Evolutionary conservation across 208 protist species (phyloP).

Genomic region (Crithidia brevicula): DNA sequence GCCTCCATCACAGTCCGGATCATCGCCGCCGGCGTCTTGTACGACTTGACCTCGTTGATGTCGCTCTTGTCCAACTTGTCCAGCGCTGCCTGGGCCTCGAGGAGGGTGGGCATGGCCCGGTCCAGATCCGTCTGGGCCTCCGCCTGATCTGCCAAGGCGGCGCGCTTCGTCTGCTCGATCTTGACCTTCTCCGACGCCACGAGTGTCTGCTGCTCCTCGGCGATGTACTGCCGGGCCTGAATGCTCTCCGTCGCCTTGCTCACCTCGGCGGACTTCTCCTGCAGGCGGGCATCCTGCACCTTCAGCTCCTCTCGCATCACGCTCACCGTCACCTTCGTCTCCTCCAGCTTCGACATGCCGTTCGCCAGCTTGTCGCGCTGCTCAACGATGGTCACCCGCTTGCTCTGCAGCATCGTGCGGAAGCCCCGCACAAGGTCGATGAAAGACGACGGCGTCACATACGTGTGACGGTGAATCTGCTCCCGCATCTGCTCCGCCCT

Average conservation of each 20-base stretch:
- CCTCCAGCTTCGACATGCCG: constrained; percentile 93
- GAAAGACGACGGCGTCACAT: constrained; percentile 99
- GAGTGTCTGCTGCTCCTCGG: constrained; percentile 96
- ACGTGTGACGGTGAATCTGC: constrained; percentile 96
- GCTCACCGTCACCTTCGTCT: constrained; percentile 91
- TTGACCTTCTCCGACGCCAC: constrained; percentile 95
- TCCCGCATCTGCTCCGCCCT: constrained; percentile 91
- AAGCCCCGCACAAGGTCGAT: constrained; percentile 97
- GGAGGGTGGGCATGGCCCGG: constrained; percentile 96
- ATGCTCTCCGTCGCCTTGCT: constrained; percentile 93
- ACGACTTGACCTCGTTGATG: constrained; percentile 98
- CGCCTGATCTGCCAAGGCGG: constrained; percentile 86
- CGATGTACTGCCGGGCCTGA: constrained; percentile 94
- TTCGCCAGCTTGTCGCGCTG: constrained; percentile 98
- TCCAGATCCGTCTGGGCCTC: constrained; percentile 97
- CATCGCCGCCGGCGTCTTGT: constrained; percentile 95
- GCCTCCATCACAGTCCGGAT: constrained; percentile 97
- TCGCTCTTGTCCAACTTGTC: constrained; percentile 97
- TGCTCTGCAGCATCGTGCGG: constrained; percentile 92
- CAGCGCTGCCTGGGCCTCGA: constrained; percentile 95
- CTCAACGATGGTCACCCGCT: constrained; percentile 92
- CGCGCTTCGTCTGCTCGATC: constrained; percentile 94
- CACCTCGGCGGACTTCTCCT: constrained; percentile 89
- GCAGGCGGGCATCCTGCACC: constrained; percentile 86
- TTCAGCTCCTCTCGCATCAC: constrained; percentile 93